These are phyloP conservation scores for Plasmopara muralis DNA, from an alignment of 352 stramenopile genomes.

Conservation along the genomic window DNA sequence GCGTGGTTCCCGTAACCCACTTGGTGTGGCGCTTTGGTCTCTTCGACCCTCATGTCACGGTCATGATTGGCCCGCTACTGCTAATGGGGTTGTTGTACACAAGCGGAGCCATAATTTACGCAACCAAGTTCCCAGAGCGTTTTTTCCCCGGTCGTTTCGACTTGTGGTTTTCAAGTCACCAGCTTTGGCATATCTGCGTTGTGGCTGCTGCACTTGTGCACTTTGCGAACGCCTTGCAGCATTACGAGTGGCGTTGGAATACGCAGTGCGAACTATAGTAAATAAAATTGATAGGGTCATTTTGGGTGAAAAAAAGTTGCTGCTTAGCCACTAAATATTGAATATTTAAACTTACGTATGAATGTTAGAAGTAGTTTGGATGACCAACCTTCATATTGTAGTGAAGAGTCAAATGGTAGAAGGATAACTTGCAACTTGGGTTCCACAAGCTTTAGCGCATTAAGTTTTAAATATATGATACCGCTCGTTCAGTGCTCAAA, in stretches of 20 bases:
- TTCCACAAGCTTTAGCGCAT: too few species aligned
- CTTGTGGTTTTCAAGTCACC: conserved; percentile 81
- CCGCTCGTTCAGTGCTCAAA: too few species aligned
- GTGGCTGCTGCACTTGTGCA: conserved; percentile 80
- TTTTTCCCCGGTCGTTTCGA: conserved; percentile 82
- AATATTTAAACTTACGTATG: too few species aligned
- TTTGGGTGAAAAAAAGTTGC: too few species aligned
- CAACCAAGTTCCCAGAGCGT: conserved; percentile 77
- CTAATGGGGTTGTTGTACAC: conserved; percentile 78
- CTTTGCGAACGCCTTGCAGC: conserved; percentile 75
- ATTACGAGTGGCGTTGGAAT: conserved; percentile 84
- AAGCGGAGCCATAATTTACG: conserved; percentile 77
- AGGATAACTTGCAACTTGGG: too few species aligned
- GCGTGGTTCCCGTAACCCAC: conserved; percentile 66
- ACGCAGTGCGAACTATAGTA: conserved; percentile 36
- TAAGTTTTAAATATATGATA: too few species aligned
- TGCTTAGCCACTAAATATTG: too few species aligned
- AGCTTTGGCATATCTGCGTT: conserved; percentile 86
- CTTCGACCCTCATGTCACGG: conserved; percentile 75
- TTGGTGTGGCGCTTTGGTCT: conserved; percentile 69
- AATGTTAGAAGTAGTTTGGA: too few species aligned
- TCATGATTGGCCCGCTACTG: conserved; percentile 75
- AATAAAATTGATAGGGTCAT: too few species aligned
- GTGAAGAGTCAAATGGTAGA: too few species aligned
- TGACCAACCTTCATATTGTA: too few species aligned